Percentiles rank a stretch among this genome's conserved stretches.
These are phyloP conservation scores for Boletus huronensis DNA, from an alignment of 768 basidiomycete species.

Conservation along the genomic window DNA sequence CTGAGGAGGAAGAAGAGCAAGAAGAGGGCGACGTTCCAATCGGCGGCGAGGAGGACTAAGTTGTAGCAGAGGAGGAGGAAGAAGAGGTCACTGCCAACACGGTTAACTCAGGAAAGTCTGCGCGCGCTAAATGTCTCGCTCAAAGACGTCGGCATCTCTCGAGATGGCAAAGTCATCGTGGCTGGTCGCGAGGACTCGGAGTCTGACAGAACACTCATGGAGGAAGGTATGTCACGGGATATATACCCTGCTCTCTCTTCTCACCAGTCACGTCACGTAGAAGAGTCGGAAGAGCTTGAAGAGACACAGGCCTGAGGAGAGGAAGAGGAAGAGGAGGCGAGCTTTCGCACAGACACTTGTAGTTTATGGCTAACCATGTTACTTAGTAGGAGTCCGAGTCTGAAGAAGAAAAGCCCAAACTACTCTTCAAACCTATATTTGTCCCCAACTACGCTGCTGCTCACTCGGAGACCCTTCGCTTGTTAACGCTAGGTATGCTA, in stretches of 20 bases:
- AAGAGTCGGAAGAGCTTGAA: constrained; percentile 38
- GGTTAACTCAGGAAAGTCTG: constrained; percentile 31
- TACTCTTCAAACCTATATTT: constrained; percentile 88
- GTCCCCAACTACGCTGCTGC: constrained; percentile 74
- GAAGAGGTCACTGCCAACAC: constrained; percentile 42
- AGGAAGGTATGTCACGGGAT: constrained; percentile 41
- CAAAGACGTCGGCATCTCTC: constrained; percentile 77
- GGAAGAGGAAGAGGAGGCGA: constrained; percentile 39
- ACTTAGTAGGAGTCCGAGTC: constrained; percentile 71
- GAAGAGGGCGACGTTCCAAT: constrained; percentile 59
- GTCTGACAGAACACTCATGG: constrained; percentile 67
- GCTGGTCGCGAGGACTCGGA: constrained; percentile 78
- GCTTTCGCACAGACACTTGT: constrained; percentile 16
- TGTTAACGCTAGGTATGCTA: constrained; percentile 6
- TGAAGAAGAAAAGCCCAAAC: constrained; percentile 72
- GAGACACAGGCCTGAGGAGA: constrained; percentile 41
- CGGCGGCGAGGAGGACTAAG: constrained; percentile 54
- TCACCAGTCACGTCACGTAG: constrained; percentile 6
- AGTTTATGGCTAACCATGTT: constrained; percentile 16
- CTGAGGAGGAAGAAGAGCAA: constrained; percentile 58
- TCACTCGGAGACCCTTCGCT: background rate
- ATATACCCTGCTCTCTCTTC: constrained; percentile 6
- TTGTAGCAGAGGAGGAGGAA: constrained; percentile 43
- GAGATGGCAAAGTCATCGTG: constrained; percentile 76
- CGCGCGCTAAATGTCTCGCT: constrained; percentile 70